Evolutionary conservation across 2,329 filamentous ascomycete species (phyloP), one percentile per base, ranked within the genome.

Genomic region (Calonectria honghensis): DNA sequence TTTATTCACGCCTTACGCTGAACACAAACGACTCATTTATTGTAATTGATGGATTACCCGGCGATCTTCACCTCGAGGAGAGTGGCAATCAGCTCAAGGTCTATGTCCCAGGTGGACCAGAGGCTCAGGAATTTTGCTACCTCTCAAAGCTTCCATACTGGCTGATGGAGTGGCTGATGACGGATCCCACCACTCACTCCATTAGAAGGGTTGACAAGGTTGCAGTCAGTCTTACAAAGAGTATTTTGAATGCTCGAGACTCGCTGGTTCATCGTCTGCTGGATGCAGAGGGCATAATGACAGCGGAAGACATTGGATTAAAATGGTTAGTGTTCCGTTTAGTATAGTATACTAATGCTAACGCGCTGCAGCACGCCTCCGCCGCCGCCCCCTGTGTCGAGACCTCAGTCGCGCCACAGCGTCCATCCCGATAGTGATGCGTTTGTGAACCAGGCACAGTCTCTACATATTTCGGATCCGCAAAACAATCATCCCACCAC

Each of bases 91-190:
- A 76, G 4, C 72, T 80, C 9, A 73, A 72, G 11, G 67, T 80
- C 13, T 78, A 79, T 68, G 72, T 77, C 3, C 67, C 61, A 9
- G 27, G 27, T 13, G 77, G 78, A 27, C 72, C 78, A 3, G 77
- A 78, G 65, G 73, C 75, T 35, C 77, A 75, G 68, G 76, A 80
- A n/a, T 69, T 79, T n/a, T 54, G 76, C 24, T 75, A 73, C 65
- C 72, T 76, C 29, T 75, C 74, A 16, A 50, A 70, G 35, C 72
- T 80, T 4, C 79, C 79, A 9, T 77, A 75, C 41, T 72, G 76
- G 13, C 64, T 80, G n/a, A 24, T 80, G 32, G 78, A 79, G 54
- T 80, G 79, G 79, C 72, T 80, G 20, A 80, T 80, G 79, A 76
- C 76, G 1, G 68, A 79, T 9, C 78, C 78, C 6, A 72, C 72